phyloP scores from a whole-genome alignment of 352 stramenopile genomes.

The Saprolegnia parasitica region DNA sequence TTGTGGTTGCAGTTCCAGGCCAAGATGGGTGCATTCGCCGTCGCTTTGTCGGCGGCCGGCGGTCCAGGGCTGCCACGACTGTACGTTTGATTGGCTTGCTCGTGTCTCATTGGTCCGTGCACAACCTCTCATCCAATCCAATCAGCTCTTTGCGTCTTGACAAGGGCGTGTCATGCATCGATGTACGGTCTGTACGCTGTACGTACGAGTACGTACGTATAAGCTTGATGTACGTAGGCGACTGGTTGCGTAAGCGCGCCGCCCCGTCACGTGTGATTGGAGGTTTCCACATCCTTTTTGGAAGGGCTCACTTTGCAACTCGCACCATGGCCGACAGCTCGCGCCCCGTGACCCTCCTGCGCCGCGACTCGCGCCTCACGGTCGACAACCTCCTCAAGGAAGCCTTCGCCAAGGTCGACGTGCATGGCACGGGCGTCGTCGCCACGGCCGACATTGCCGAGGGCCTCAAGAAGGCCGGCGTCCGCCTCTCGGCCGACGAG shows the following conservation, averaged over 20 bases:
- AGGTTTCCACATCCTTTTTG: neutral
- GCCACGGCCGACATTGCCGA: conserved; percentile 70
- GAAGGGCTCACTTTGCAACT: conserved; percentile 12
- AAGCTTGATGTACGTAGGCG: conserved; percentile 7
- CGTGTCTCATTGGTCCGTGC: neutral
- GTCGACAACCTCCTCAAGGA: conserved; percentile 69
- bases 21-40: neutral
- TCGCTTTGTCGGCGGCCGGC: neutral
- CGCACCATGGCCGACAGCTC: conserved; percentile 10
- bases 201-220: conserved; percentile 5
- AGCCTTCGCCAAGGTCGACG: conserved; percentile 68
- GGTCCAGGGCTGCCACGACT: neutral
- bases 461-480: conserved; percentile 53
- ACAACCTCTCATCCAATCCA: neutral
- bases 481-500: conserved; percentile 57
- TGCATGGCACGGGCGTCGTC: conserved; percentile 62
- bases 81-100: neutral
- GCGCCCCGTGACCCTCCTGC: conserved; percentile 37
- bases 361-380: conserved; percentile 71
- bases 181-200: neutral
- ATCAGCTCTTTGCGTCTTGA: conserved; percentile 7
- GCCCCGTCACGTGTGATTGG: conserved; percentile 20
- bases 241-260: neutral
- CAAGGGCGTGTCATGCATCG: conserved; percentile 1
- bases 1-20: neutral